Base-by-base conservation (phyloP, 1,284 basidiomycete genomes). In the Cutaneotrichosporon cavernicola region DNA sequence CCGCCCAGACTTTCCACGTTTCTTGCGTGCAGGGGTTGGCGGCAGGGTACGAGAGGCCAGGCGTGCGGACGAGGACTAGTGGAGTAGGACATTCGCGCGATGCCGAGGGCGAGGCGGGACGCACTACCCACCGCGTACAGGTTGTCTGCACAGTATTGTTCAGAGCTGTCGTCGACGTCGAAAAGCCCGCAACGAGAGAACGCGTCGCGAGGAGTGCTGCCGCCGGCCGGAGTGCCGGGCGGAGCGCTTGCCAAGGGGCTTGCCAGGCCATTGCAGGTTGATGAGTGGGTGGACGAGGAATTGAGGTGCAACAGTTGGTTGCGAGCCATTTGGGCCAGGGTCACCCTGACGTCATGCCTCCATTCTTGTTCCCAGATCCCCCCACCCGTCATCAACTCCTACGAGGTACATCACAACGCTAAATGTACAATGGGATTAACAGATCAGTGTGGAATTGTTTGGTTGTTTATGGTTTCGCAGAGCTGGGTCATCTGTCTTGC, bases 1-100 rank as follows among this genome's bases (percentile, higher is more conserved):
- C 81, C 0, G 84, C 81, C 80, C 78, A 80, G 5, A 71, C 64
- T 16, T 61, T 50, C 72, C 74, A 81, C 1, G 30, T 7, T 4
- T 18, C 56, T 6, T 30, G 4, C 7, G 51, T 14, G 7, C n/a
- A 11, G 9, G n/a, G 16, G 9, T 30, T 31, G 9, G 40, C 63
- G 32, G 11, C 30, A 14, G 50, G 11, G 53, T 38, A 59, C 14
- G 34, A 43, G 18, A 76, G 60, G 1, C 72, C 73, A 11, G 68
- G 69, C 0, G 73, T 69, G 26, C 73, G 70, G 9, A 79, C 62
- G 61, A 79, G 66, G 34, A 79, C 65, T 31, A 79, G 60, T 10
- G 77, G 77, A 4, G 72, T 76, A 1, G 77, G 77, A 34, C 70
- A 74, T 66, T 79, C 77, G 43, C 77, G 65, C 21, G 66, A 51